Evolutionary conservation across 441 rosid species (phyloP).

Genomic region (Corymbia calophylla): DNA sequence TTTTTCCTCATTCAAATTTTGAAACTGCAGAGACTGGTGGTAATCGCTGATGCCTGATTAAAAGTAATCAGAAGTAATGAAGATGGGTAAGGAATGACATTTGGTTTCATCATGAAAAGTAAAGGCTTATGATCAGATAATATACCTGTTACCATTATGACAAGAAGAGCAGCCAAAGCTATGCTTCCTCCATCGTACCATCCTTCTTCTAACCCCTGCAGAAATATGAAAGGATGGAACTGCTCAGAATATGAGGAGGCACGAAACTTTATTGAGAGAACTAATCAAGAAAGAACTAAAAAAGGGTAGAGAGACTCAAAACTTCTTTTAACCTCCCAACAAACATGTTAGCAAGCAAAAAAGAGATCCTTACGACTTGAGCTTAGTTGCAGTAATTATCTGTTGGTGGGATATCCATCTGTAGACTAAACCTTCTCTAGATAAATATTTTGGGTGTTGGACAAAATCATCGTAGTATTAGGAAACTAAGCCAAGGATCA

Average conservation of each 20-base stretch:
- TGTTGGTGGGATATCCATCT: background rate
- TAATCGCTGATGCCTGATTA: conserved; percentile 12
- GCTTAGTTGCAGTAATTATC: background rate
- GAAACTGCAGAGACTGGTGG: conserved; percentile 16
- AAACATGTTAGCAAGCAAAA: background rate
- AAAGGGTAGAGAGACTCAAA: background rate
- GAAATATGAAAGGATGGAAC: background rate
- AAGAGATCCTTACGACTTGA: background rate
- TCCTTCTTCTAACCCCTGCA: conserved; percentile 8
- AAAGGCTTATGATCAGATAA: background rate
- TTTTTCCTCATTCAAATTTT: conserved; percentile 16
- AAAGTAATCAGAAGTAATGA: background rate
- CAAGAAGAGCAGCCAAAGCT: conserved; percentile 8
- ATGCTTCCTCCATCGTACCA: conserved; percentile 20
- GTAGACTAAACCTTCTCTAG: too few species aligned
- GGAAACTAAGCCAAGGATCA: too few species aligned
- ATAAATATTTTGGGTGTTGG: too few species aligned
- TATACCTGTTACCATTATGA: conserved; percentile 12
- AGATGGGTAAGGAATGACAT: background rate
- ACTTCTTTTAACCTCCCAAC: background rate
- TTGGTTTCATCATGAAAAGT: background rate
- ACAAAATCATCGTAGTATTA: too few species aligned
- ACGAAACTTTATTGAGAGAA: background rate
- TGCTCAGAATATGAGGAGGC: background rate
- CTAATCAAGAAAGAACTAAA: background rate